Percentiles rank a stretch among this genome's conserved stretches.
These are phyloP conservation scores for Boletus barrowsii DNA, from an alignment of 768 basidiomycete species.

Conservation along the genomic window DNA sequence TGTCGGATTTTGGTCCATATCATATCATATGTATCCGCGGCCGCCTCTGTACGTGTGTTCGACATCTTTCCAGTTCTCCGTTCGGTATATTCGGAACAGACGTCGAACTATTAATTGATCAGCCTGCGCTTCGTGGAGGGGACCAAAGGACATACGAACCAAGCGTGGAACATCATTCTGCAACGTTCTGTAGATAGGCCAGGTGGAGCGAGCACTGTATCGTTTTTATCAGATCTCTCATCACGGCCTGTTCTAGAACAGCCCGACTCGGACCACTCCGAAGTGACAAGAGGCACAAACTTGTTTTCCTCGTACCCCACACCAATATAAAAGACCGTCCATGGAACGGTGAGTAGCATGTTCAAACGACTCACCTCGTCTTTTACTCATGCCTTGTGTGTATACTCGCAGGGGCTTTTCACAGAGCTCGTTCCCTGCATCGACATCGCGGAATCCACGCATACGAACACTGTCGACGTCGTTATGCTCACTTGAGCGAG, in stretches of 20 bases:
- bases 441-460: constrained; percentile 31
- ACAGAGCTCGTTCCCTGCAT: constrained; percentile 30
- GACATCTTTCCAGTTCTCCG: constrained; percentile 4
- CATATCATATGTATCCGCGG: not conserved
- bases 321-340: constrained; percentile 16
- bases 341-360: constrained; percentile 10
- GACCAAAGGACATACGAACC: constrained; percentile 3
- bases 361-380: constrained; percentile 3
- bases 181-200: not conserved
- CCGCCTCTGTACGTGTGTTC: constrained; percentile 6
- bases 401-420: constrained; percentile 9
- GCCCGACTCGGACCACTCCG: not conserved
- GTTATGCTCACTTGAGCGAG: constrained; percentile 26
- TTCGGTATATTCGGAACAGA: not conserved
- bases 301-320: not conserved
- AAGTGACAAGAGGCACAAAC: not conserved
- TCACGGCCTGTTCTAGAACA: constrained; percentile 1
- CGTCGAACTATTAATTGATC: constrained; percentile 13
- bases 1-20: not conserved
- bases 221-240: constrained; percentile 7
- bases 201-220: not conserved
- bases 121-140: not conserved
- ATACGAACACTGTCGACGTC: constrained; percentile 26
- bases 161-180: constrained; percentile 9
- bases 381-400: not conserved